Evolutionary conservation across 169 alveolate species (phyloP).

Genomic region (Cryptosporidium tyzzeri): DNA sequence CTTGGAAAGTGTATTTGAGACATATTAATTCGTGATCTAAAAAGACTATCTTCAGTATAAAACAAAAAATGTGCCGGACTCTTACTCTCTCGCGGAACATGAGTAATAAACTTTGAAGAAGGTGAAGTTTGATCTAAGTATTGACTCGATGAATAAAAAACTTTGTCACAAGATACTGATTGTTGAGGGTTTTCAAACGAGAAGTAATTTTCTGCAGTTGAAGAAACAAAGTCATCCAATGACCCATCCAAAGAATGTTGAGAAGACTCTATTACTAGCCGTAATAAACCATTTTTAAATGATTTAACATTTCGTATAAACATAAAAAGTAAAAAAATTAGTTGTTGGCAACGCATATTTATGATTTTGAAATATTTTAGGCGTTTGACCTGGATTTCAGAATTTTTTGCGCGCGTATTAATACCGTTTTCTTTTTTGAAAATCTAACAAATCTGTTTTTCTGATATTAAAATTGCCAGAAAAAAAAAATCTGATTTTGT

Average conservation of each 20-base stretch:
- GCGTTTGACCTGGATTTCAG: not conserved
- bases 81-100: not conserved
- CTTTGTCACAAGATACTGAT: not conserved
- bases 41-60: not conserved
- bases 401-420: not conserved
- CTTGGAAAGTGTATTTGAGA: slow-evolving; percentile 3
- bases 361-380: not conserved
- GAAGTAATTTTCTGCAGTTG: not conserved
- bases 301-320: not conserved
- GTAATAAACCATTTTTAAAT: not conserved
- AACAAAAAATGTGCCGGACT: not conserved
- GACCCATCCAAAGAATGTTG: not conserved
- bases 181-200: not conserved
- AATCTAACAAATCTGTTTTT: not conserved
- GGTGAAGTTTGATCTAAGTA: not conserved
- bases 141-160: not conserved
- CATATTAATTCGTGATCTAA: not conserved
- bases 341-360: not conserved
- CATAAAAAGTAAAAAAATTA: not conserved
- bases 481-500: too few species aligned
- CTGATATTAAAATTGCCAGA: not conserved
- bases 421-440: not conserved
- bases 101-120: not conserved
- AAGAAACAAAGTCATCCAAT: not conserved
- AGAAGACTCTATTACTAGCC: not conserved